phyloP scores from a whole-genome alignment of 257 asterid species.

The Craterostigma plantagineum region DNA sequence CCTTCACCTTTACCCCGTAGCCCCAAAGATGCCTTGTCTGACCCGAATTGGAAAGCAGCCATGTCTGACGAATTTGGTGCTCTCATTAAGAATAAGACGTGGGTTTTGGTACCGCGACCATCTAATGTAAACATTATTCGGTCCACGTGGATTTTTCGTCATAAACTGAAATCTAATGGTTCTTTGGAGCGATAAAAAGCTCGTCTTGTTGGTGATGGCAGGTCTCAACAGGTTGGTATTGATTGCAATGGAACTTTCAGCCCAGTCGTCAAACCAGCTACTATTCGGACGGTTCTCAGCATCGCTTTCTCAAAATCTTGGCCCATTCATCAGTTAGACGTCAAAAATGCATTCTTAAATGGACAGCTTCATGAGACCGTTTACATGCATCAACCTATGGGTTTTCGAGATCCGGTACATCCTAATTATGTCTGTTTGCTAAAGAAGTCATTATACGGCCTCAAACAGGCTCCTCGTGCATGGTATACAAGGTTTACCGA shows the following conservation, averaged over 20 bases:
- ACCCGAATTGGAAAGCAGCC: too few species aligned
- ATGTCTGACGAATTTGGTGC: too few species aligned
- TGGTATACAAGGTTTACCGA: not conserved
- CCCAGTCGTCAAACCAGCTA: not conserved
- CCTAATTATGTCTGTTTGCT: not conserved
- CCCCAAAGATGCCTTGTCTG: too few species aligned
- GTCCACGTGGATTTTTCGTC: too few species aligned
- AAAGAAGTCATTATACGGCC: not conserved
- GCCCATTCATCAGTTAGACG: not conserved
- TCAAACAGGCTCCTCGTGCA: not conserved
- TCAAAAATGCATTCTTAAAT: not conserved
- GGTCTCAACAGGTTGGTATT: not conserved
- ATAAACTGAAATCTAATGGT: too few species aligned
- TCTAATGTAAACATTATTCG: too few species aligned
- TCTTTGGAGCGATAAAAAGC: not conserved
- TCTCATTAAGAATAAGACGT: too few species aligned
- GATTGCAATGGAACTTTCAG: not conserved
- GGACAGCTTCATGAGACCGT: not conserved
- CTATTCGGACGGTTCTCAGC: not conserved
- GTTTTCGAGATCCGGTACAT: not conserved
- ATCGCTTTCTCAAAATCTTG: not conserved
- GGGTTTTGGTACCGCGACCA: too few species aligned
- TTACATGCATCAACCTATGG: constrained; percentile 1
- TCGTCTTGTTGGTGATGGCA: constrained; percentile 1
- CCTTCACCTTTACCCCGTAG: too few species aligned